A percentile compares a stretch with the other conserved stretches of the same genome.
Conservation (phyloP, 352 stramenopile genomes). For the Phytophthora podocarpi region DNA sequence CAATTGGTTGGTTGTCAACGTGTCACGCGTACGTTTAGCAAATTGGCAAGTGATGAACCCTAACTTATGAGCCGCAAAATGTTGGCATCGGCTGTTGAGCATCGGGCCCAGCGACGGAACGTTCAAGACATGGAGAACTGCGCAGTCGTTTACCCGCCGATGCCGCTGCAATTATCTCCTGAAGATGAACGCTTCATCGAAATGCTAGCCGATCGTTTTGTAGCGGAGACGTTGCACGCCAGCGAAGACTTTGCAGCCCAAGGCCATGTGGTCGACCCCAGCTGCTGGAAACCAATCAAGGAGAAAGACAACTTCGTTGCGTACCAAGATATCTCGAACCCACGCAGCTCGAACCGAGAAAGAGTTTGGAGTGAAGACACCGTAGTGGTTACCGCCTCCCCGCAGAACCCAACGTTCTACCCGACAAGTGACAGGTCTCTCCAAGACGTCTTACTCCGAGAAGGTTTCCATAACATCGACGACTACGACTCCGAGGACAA, state of each 20-base stretch:
- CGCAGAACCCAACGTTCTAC: conserved; percentile 31
- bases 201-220: conserved; percentile 48
- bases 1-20: too few relatives aligned
- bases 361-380: conserved; percentile 46
- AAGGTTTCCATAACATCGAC: conserved; percentile 16
- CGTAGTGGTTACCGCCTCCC: conserved; percentile 28
- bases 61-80: too few relatives aligned
- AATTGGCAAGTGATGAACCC: too few relatives aligned
- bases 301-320: conserved; percentile 52
- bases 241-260: conserved; percentile 52
- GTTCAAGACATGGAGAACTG: conserved; percentile 22
- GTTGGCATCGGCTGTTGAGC: too few relatives aligned
- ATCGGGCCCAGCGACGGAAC: too few relatives aligned
- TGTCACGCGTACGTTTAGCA: not conserved
- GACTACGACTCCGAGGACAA: conserved; percentile 31
- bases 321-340: conserved; percentile 43
- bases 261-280: conserved; percentile 31
- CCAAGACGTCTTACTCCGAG: conserved; percentile 4
- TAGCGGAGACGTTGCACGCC: conserved; percentile 57
- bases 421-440: conserved; percentile 25
- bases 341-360: conserved; percentile 15
- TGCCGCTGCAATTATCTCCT: conserved; percentile 31
- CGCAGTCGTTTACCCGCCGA: conserved; percentile 16
- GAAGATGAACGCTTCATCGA: conserved; percentile 52
- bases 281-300: conserved; percentile 56